phyloP scores from a whole-genome alignment of 1,139 yeast species.

The Candida glucosophila region DNA sequence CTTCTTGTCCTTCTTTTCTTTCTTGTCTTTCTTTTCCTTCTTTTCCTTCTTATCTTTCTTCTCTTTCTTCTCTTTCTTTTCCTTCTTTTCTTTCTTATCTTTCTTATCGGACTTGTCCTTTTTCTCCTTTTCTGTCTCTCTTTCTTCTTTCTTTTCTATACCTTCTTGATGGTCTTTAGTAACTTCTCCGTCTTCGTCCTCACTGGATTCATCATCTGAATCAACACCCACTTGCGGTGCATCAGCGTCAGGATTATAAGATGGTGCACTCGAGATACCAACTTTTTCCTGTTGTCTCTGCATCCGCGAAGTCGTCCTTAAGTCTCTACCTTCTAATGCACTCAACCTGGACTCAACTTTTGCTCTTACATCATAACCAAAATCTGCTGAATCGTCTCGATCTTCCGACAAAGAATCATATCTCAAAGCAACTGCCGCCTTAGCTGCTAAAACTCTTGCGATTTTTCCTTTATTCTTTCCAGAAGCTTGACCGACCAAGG shows the following conservation, averaged over 20 bases:
- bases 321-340: constrained; percentile 89
- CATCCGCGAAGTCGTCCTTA: constrained; percentile 73
- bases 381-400: constrained; percentile 88
- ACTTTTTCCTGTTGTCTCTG: constrained; percentile 74
- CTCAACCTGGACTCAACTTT: constrained; percentile 94
- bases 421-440: constrained; percentile 93
- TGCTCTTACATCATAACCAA: constrained; percentile 86
- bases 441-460: constrained; percentile 97
- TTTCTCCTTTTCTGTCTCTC: constrained; percentile 27
- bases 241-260: constrained; percentile 93
- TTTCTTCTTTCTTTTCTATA: constrained; percentile 17
- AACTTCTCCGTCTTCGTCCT: constrained; percentile 36
- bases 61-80: constrained; percentile 39
- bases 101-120: constrained; percentile 17
- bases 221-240: constrained; percentile 39
- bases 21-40: constrained; percentile 23
- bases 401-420: constrained; percentile 97
- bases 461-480: constrained; percentile 98
- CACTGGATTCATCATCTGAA: constrained; percentile 43
- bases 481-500: constrained; percentile 92
- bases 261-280: constrained; percentile 73
- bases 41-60: constrained; percentile 24
- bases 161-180: constrained; percentile 30
- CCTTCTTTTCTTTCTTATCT: constrained; percentile 34
- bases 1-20: constrained; percentile 40